Base-by-base conservation (phyloP, 441 rosid genomes). In the Pelargonium australe region DNA sequence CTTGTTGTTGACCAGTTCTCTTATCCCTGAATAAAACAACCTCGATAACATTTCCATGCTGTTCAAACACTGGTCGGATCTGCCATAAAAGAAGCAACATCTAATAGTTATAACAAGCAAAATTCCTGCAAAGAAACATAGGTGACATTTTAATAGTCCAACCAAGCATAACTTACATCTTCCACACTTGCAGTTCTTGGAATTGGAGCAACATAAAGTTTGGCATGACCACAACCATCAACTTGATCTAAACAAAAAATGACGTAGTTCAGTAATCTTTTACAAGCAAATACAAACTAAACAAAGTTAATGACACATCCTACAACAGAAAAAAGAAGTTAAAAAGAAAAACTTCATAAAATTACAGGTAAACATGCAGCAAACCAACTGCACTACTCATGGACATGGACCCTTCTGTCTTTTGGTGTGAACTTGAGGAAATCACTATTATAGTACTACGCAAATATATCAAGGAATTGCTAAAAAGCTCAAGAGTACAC, bases 1-100 rank as follows among this genome's bases (percentile, higher is more conserved):
- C 97, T 74, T 87, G 88, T 67, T 81, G 91, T 63, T 84, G 89
- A 73, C 92, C 80, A 60, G 73, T 82, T 70, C 80, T 71, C 84
- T 87, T 93, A 78, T 93, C 97, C 85, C 70, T 75, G 10, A 93
- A 90, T 68, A 84, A 79, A 77, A 91, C 77, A 68, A 91, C 77
- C 87, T 89, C 95, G 23, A 80, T 72, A 78, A 91, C 75, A 76
- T 69, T 79, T 63, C 98, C 97, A 81, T 89, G 85, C 67, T 70
- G 83, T 76, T 80, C 83, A 83, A 93, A 93, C 73, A 93, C 79
- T 70, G 82, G 73, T 44, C 85, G 85, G 64, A 91, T 75, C 97
- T 93, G 77, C 77, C 17, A 70, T 2, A 71, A 66, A 74, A 67
- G 34, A 70, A 72, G 67, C 28, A 73, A 41, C 23, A 65, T 37